Evolutionary conservation across 208 protist species (phyloP).

Genomic region (Herpetomonas samuelpessoai): DNA sequence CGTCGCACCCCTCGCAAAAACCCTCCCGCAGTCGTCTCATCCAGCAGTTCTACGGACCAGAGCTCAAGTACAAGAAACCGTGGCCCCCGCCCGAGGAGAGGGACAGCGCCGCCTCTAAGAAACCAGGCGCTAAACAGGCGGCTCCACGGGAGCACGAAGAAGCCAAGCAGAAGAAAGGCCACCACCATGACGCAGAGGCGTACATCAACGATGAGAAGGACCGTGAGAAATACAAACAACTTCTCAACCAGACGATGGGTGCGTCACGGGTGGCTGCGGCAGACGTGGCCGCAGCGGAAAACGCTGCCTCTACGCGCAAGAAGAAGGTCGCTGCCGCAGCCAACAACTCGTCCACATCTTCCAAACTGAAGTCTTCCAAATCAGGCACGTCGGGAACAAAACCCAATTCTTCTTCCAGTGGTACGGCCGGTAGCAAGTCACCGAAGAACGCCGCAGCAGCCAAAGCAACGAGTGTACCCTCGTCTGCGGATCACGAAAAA

Average conservation of each 20-base stretch:
- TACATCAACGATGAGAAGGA: slow-evolving; percentile 1
- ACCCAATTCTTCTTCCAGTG: not conserved
- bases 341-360: not conserved
- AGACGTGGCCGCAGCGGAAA: not conserved
- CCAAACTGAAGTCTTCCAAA: no score
- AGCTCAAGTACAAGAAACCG: slow-evolving; percentile 42
- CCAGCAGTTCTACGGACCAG: slow-evolving; percentile 70
- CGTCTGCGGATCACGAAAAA: not conserved
- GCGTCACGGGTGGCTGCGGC: not conserved
- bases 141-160: not conserved
- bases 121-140: not conserved
- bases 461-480: not conserved
- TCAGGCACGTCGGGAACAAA: no score
- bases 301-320: not conserved
- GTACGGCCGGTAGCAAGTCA: not conserved
- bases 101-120: not conserved
- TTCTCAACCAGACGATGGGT: slow-evolving; percentile 4
- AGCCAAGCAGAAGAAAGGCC: not conserved
- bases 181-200: not conserved
- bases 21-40: slow-evolving; percentile 61
- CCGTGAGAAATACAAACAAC: not conserved
- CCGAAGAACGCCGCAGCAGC: not conserved
- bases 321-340: not conserved
- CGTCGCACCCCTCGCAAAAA: slow-evolving; percentile 78
- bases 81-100: slow-evolving; percentile 29